Evolutionary conservation across 2,329 filamentous ascomycete species (phyloP), one percentile per base, ranked within the genome.

Genomic region (Neonectria faginata): DNA sequence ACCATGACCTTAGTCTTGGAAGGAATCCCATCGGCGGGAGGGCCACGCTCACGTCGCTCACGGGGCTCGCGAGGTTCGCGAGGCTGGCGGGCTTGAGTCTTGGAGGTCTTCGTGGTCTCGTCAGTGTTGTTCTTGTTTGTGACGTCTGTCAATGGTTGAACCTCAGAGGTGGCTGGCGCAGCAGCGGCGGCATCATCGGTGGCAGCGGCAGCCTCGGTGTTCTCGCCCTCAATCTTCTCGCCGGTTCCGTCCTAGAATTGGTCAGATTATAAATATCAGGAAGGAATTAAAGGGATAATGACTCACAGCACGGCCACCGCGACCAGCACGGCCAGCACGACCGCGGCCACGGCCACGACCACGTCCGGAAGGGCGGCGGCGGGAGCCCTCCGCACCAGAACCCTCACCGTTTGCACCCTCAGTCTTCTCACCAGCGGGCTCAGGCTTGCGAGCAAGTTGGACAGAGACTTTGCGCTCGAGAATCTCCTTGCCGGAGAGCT

Each of bases 1-100:
- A 99, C 96, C 96, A 99, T 99, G 84, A 99, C 93, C 92, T 99
- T 99, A 83, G 92, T 98, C 91, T 97, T 97, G 83, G 95, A 98
- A 72, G 96, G 91, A 77, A 99, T 93, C 74, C 96, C 96, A 80
- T 99, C 95, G 82, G 97, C 95, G 66, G 96, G 96, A 71, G 96
- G 96, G 69, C 96, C 96, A 81, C 96, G 94, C 89, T 97, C 87
- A 74, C 88, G 86, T 75, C 87, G 86, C 84, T 89, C 86, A 76
- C 86, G 86, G 29, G 48, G 29, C 22, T 51, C 48, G 27, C 86
- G 86, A 20, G 48, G 29, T 16, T 51, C 48, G 27, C 86, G 86
- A 20, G 39, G 39, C 39, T 42, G 80, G 67, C 86, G 86, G 75
- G 81, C 78, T 78, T 86, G 82, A 65, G 78, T 80, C 80, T 86